Evolutionary conservation across 2,329 filamentous ascomycete species (phyloP), one percentile per base, ranked within the genome.

Genomic region (Aciculosporium take): DNA sequence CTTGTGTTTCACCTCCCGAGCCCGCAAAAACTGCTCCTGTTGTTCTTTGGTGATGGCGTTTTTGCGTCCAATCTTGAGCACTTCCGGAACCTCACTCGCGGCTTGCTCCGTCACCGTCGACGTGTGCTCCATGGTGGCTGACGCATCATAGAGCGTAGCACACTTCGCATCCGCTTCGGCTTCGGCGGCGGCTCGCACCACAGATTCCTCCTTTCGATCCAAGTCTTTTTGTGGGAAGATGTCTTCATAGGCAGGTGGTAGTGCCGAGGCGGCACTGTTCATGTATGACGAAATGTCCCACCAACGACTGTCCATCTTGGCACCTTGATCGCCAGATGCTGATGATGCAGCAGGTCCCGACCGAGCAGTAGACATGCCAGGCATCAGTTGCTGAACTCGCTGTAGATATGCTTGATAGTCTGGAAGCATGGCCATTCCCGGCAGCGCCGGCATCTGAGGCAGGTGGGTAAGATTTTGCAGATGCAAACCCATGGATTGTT

Each of bases 201-300:
- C 74, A n/a, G 73, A 72, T 15, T 68, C 63, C 50, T 73, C 68
- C 57, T 81, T 80, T 20, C 60, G 62, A 42, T 79, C 72, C 13
- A 68, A 47, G 34, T 68, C 64, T 40, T 66, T 59, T 31, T 65
- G 63, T 2, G 82, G 84, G 56, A 78, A 91, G 23, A 91, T 74
- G 37, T 88, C 84, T 40, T 87, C 79, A 49, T 91, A 91, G 0
- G 84, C 74, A 8, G 84, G 84, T 7, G 83, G 83, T 25, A 73
- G 67, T 4, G 68, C 64, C 8, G 73, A 60, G 23, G 28, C 21
- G 30, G 62, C 63, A 17, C 61, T 64, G 13, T 63, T 61, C 51
- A 70, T 66, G 29, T 68, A 62, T 7, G 76, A 75, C 34, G 80
- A 70, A 23, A 80, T 62, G 53, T 81, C 78, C 74, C 78, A 84